Base-by-base conservation (phyloP, 202 grass and related monocot genomes). In the Panicum virgatum region DNA sequence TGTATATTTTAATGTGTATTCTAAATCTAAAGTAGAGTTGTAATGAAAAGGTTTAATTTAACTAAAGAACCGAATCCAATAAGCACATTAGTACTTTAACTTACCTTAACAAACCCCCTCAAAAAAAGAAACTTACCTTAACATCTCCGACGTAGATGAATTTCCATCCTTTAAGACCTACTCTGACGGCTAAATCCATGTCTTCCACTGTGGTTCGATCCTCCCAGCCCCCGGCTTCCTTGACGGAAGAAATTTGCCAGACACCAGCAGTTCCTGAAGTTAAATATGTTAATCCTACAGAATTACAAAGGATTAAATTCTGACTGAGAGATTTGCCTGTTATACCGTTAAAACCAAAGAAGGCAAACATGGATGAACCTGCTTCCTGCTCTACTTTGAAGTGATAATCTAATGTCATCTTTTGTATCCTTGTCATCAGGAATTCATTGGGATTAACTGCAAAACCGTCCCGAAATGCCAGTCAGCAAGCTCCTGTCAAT, bases 261-360 rank as follows among this genome's bases (percentile, higher is more conserved):
- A 98, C 89, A 80, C 96, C 90, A 79, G 96, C 92, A 76, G 96
- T 98, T 79, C 96, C 96, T 98, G 68, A 62, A 63, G 39, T 80
- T 47, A 72, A 82, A 90, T 75, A 80, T 22, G 23, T 81, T 39
- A 78, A 80, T 80, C 47, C 51, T n/a, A 64, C 50, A 76, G 39
- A 25, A 37, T 73, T 38, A 19, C 5, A 7, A 45, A 60, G n/a
- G 11, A 9, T 62, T 51, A 12, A 58, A 32, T 83, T 83, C 16
- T 80, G 82, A 56, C 25, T 19, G 27, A 14, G 25, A 86, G 42
- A 78, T 10, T 38, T 44, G 36, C 34, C 3, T 48, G 59, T 23
- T 52, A 74, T 89, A 98, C 96, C 96, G 85, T 98, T 98, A 73
- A 98, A 98, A 78, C 96, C 92, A 64, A 98, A 98, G 85, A 98